Conservation (phyloP, 2,329 filamentous ascomycete genomes). For the Stagonosporopsis vannaccii region DNA sequence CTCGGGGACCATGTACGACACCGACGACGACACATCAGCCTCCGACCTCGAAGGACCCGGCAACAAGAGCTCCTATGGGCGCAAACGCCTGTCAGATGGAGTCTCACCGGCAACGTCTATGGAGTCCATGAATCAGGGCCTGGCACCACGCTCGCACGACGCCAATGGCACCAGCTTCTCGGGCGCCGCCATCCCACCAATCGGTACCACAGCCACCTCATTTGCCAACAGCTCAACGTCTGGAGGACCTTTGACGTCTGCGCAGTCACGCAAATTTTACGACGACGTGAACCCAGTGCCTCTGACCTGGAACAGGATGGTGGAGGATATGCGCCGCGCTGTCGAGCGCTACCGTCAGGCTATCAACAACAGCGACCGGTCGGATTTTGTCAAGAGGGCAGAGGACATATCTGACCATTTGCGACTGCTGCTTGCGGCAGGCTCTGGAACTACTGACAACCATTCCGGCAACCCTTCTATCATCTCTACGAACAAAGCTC, state of each 20-base stretch:
- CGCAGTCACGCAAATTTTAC: constrained; percentile 82
- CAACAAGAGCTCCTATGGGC: constrained; percentile 71
- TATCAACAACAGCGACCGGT: constrained; percentile 81
- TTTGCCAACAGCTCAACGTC: constrained; percentile 59
- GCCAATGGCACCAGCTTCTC: constrained; percentile 55
- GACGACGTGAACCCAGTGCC: constrained; percentile 83
- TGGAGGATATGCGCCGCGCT: constrained; percentile 90
- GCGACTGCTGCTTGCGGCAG: constrained; percentile 89
- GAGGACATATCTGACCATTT: constrained; percentile 98
- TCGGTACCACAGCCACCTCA: constrained; percentile 62
- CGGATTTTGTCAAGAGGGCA: constrained; percentile 91
- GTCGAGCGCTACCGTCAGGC: constrained; percentile 90
- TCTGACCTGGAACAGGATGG: constrained; percentile 86
- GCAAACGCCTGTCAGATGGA: constrained; percentile 71
- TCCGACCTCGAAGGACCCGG: constrained; percentile 81
- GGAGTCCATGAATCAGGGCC: constrained; percentile 82
- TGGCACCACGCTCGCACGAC: constrained; percentile 63
- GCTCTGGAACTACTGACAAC: constrained; percentile 96
- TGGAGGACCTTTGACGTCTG: constrained; percentile 53
- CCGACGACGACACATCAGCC: constrained; percentile 88
- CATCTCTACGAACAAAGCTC: constrained; percentile 94
- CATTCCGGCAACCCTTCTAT: constrained; percentile 99
- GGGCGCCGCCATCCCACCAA: constrained; percentile 54
- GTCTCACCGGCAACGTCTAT: constrained; percentile 88
- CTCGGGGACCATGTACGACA: constrained; percentile 83